Percentiles rank a stretch among this genome's conserved stretches.
These are phyloP conservation scores for Vachellia collinsii DNA, from an alignment of 306 rosid species.

Conservation along the genomic window DNA sequence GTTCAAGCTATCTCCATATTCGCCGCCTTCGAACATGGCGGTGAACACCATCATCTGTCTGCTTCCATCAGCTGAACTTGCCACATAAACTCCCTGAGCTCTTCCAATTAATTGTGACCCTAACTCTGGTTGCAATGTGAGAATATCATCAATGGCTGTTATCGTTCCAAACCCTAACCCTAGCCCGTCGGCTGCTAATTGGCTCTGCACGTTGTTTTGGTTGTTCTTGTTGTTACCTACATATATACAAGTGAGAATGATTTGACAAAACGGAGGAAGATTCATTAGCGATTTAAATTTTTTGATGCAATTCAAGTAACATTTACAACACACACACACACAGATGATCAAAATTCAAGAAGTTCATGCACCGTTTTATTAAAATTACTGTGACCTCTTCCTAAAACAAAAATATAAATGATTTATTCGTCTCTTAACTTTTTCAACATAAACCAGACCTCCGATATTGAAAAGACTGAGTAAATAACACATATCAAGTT, in stretches of 20 bases:
- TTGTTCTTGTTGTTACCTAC: neutral
- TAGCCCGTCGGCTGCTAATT: neutral
- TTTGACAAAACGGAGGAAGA: neutral
- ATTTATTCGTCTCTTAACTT: neutral
- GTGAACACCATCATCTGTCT: slow-evolving; percentile 2
- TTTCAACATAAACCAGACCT: too few relatives aligned
- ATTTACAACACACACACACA: neutral
- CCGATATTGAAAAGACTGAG: too few relatives aligned
- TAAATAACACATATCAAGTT: too few relatives aligned
- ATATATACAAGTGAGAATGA: neutral
- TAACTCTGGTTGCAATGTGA: neutral
- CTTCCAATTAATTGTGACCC: neutral
- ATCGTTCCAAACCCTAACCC: slow-evolving; percentile 1
- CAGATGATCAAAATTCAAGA: neutral
- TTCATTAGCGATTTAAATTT: neutral
- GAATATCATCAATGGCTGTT: neutral
- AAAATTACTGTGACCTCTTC: too few relatives aligned
- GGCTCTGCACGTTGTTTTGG: neutral
- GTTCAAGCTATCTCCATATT: neutral
- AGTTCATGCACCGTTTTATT: too few relatives aligned
- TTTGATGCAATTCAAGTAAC: neutral
- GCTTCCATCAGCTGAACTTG: neutral
- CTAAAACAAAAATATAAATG: too few relatives aligned
- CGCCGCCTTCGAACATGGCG: neutral
- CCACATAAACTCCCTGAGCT: neutral